Base-by-base conservation (phyloP, 805 yeast genomes). In the Wickerhamiella azyma region DNA sequence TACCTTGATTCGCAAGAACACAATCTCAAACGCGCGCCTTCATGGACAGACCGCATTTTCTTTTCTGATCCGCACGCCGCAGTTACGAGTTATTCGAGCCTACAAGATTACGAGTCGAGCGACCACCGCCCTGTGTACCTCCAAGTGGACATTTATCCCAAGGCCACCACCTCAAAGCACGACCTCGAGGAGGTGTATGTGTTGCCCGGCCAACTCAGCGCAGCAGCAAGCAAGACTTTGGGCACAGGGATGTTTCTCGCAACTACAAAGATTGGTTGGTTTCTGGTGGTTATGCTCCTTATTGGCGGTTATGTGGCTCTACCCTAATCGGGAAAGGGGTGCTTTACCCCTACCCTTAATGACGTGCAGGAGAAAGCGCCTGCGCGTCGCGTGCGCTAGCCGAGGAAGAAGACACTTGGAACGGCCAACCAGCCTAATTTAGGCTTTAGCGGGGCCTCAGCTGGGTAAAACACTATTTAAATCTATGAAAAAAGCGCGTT, bases 31-130 rank as follows among this genome's bases (percentile, higher is more conserved):
- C 67, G 96, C 46, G 65, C 66, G 1, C 94, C 96, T 0, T 79
- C 94, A 6, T 88, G 94, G 94, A 86, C 96, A 62, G 97, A 88
- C 59, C 64, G 97, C 45, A 74, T 88, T 5, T 59, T 88, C 39
- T 84, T 66, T 55, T 72, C 73, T 46, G 58, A 67, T 1, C 74
- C 78, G 19, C 60, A 62, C 48, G 45, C 67, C 61, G 30, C 48
- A 4, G 48, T 75, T 1, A 52, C 61, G 11, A 56, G 59, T 3
- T 85, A 85, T 60, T 55, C 63, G 26, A 68, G 82, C 6, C 53
- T 82, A 7, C 59, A 65, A 1, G 58, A 65, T 0, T 61, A 80
- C 33, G 61, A 63, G 5, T 65, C 69, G 19, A 82, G 94, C 0
- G 96, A 86, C 60, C 96, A 86, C 61, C 74, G 74, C 41, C 94